A percentile compares a stretch with the other conserved stretches of the same genome.
Conservation (phyloP, 352 stramenopile species). For the Plasmopara viticola region DNA sequence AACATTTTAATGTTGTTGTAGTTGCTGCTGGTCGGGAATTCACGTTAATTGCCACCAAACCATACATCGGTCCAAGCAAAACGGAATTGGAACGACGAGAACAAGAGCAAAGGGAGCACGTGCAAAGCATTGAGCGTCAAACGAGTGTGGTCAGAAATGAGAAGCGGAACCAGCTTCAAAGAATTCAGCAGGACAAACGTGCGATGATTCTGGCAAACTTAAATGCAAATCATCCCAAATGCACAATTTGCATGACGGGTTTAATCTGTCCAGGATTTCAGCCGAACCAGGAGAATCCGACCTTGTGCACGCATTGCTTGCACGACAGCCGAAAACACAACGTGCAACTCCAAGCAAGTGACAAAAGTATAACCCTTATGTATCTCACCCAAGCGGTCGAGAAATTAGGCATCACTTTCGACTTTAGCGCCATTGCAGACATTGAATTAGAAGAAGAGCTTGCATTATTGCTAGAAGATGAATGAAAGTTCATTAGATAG, state of each 20-base stretch:
- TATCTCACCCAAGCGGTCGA: slow-evolving; percentile 43
- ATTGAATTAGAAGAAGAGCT: slow-evolving; percentile 59
- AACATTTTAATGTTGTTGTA: slow-evolving; percentile 11
- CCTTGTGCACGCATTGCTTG: slow-evolving; percentile 70
- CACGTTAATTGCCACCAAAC: slow-evolving; percentile 88
- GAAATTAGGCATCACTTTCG: slow-evolving; percentile 50
- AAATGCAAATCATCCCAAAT: slow-evolving; percentile 58
- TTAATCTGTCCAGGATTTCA: slow-evolving; percentile 73
- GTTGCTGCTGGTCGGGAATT: slow-evolving; percentile 90
- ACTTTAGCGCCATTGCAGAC: slow-evolving; percentile 43
- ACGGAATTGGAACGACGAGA: slow-evolving; percentile 52
- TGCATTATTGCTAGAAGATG: slow-evolving; percentile 34
- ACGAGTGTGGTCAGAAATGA: slow-evolving; percentile 38
- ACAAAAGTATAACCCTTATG: slow-evolving; percentile 31
- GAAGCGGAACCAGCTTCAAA: slow-evolving; percentile 32
- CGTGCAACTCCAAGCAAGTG: slow-evolving; percentile 30
- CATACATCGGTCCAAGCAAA: slow-evolving; percentile 85
- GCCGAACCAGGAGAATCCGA: slow-evolving; percentile 54
- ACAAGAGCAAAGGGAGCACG: slow-evolving; percentile 33
- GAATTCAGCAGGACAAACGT: slow-evolving; percentile 42
- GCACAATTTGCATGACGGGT: slow-evolving; percentile 54
- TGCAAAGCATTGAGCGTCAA: slow-evolving; percentile 44
- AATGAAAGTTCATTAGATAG: slow-evolving; percentile 5
- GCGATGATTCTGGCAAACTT: slow-evolving; percentile 37
- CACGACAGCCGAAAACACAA: slow-evolving; percentile 68